Evolutionary conservation across 345 rosid genomes (phyloP), one percentile per base, ranked within the genome.

Genomic region (Populus euphratica): DNA sequence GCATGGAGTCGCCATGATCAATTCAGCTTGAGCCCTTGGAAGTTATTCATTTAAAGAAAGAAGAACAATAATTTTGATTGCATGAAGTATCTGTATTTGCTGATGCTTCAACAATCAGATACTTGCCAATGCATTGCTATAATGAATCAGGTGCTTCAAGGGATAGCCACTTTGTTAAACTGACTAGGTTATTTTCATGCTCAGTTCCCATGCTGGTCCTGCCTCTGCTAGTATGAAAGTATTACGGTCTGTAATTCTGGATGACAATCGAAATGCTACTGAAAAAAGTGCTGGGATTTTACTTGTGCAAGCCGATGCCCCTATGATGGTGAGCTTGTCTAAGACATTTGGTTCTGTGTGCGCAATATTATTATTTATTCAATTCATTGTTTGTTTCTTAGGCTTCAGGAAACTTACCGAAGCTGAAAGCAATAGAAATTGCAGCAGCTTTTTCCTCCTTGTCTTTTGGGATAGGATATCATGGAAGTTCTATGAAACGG

Each of bases 381-480:
- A 59, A 68, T 39, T 75, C 54, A 25, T 43, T 52, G 69, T 77
- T 52, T 25, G 47, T 66, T 17, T 41, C 72, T 73, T 76, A 93
- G 99, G 89, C 74, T 10, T 64, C 87, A 61, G 96, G 89, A 83
- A 77, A 62, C 71, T 80, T 78, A 27, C 83, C 87, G 2, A 82
- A 79, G 78, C 87, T 96, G 72, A 91, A 90, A 82, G 90, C 93
- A 18, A 76, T 96, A 77, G 99, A 96, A 88, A 92, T 96, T 41
- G 96, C 97, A 27, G 99, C 99, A 80, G 91, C 91, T 20, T 93
- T 86, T 77, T 89, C 98, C 7, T 88, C 96, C 27, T 72, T 74
- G 71, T 96, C 99, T 20, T 93, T 96, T 82, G 98, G 96, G 16
- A 84, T 96, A 64, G 99, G 98, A 86, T 96, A 90, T 85, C 87